Conservation (phyloP, 2,329 filamentous ascomycete species). For the Lachnellula subtilissima region DNA sequence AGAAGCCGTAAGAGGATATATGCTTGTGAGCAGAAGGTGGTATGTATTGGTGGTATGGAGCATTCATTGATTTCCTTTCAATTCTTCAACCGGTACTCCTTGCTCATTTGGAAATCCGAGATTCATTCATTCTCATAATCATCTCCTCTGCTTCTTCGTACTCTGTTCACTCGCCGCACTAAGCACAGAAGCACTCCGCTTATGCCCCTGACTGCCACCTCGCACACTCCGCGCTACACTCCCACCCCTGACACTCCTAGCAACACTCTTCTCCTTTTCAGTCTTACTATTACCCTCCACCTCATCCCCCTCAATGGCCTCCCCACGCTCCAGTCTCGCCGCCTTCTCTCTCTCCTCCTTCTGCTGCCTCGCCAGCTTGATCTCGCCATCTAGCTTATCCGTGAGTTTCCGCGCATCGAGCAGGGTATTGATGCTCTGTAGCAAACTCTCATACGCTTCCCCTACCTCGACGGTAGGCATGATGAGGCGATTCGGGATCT, state of each 20-base stretch:
- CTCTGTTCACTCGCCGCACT: slow-evolving; percentile 62
- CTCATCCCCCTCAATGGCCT: slow-evolving; percentile 40
- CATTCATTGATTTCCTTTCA: background rate
- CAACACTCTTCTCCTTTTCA: slow-evolving; percentile 28
- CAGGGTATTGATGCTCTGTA: slow-evolving; percentile 61
- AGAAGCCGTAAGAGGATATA: too few relatives aligned
- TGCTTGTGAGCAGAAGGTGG: too few relatives aligned
- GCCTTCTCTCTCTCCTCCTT: slow-evolving; percentile 39
- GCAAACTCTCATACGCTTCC: slow-evolving; percentile 64
- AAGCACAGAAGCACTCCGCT: slow-evolving; percentile 78
- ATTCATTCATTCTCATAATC: background rate
- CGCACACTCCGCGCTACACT: slow-evolving; percentile 57
- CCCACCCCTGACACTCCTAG: slow-evolving; percentile 58
- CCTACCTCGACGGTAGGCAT: slow-evolving; percentile 73
- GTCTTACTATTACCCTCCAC: slow-evolving; percentile 47
- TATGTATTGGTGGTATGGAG: background rate
- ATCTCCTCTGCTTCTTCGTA: slow-evolving; percentile 42
- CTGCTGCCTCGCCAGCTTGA: slow-evolving; percentile 55
- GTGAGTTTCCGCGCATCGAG: slow-evolving; percentile 69
- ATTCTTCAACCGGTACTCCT: background rate
- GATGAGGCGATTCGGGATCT: slow-evolving; percentile 62
- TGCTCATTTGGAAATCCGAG: too few relatives aligned
- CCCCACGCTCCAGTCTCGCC: slow-evolving; percentile 19
- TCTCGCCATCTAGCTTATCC: slow-evolving; percentile 72
- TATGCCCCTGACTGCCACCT: slow-evolving; percentile 57